Evolutionary conservation across 257 asterid genomes (phyloP).

Genomic region (Coffea eugenioides): DNA sequence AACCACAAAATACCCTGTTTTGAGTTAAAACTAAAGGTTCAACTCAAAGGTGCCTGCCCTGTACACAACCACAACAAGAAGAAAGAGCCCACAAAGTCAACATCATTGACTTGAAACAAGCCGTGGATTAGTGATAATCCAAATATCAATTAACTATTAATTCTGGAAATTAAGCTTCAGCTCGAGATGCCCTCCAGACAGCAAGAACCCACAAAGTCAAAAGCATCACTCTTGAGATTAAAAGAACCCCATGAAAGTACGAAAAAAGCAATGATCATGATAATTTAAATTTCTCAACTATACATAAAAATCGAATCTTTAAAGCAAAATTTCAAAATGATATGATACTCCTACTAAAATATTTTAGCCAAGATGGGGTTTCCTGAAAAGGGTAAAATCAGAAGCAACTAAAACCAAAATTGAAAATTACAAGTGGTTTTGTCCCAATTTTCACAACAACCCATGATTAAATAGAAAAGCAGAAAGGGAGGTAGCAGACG

Average conservation of each 20-base stretch:
- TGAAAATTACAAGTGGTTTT: not conserved
- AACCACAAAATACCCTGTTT: not conserved
- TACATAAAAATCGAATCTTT: not conserved
- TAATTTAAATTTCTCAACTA: not conserved
- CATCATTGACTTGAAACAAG: not conserved
- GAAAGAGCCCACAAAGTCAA: not conserved
- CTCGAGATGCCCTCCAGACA: not conserved
- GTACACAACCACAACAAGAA: not conserved
- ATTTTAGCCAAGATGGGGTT: not conserved
- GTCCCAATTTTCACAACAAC: not conserved
- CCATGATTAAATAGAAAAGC: not conserved
- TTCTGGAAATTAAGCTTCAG: not conserved
- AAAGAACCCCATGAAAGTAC: not conserved
- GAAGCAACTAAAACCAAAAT: not conserved
- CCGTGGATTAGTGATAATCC: not conserved
- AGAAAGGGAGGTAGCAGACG: not conserved
- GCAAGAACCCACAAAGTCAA: conserved; percentile 7
- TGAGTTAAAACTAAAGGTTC: conserved; percentile 37
- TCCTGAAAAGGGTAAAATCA: not conserved
- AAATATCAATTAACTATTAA: not conserved
- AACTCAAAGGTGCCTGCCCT: not conserved
- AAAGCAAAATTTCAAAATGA: not conserved
- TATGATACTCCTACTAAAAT: not conserved
- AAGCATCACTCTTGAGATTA: not conserved
- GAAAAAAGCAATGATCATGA: not conserved